phyloP scores from a whole-genome alignment of 2,329 filamentous ascomycete species.

The Colletotrichum falcatum region DNA sequence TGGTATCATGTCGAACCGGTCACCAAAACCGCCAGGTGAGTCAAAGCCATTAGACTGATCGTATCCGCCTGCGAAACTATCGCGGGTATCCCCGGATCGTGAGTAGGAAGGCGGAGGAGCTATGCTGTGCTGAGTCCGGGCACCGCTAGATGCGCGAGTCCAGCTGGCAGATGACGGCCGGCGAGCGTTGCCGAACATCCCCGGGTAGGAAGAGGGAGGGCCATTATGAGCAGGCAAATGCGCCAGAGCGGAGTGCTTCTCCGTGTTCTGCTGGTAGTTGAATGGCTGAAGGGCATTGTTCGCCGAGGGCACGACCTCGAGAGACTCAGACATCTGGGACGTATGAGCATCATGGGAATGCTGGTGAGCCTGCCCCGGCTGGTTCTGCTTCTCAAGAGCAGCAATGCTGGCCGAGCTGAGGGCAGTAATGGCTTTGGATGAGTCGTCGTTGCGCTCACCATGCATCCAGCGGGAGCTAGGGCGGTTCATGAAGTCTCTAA shows the following conservation, averaged over 20 bases:
- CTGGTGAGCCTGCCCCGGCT: conserved; percentile 4
- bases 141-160: conserved; percentile 21
- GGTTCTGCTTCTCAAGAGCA: conserved; percentile 32
- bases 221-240: conserved; percentile 12
- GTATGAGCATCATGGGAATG: background rate
- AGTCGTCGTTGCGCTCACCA: conserved; percentile 16
- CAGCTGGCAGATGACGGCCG: conserved; percentile 33
- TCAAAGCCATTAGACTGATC: conserved; percentile 14
- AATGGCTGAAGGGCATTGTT: conserved; percentile 32
- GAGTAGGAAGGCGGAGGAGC: conserved; percentile 17
- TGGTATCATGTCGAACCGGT: conserved; percentile 15
- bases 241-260: background rate
- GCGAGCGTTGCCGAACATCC: conserved; percentile 20
- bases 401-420: conserved; percentile 36
- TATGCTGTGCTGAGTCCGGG: conserved; percentile 6
- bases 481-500: conserved; percentile 30
- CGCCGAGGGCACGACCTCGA: conserved; percentile 16
- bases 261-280: conserved; percentile 22
- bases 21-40: background rate
- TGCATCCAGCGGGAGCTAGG: conserved; percentile 33
- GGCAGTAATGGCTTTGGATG: conserved; percentile 20
- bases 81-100: conserved; percentile 19
- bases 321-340: background rate
- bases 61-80: conserved; percentile 6
- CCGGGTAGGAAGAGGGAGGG: conserved; percentile 23